phyloP scores from a whole-genome alignment of 768 basidiomycete genomes.

The Cubamyces lactineus region DNA sequence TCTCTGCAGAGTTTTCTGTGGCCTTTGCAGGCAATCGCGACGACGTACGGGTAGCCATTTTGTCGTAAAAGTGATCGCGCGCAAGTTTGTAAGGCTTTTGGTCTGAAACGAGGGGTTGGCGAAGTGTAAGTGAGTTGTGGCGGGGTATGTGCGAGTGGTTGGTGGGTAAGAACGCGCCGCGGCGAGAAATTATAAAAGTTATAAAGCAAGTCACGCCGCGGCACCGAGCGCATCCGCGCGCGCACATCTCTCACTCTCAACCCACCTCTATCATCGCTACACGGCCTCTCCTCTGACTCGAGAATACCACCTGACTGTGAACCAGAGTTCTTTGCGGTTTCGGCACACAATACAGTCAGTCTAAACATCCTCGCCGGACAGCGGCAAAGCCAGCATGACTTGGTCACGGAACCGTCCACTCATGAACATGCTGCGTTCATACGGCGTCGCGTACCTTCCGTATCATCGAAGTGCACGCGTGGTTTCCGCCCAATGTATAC shows the following conservation, averaged over 20 bases:
- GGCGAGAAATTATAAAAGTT: conserved; percentile 2
- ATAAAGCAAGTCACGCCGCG: conserved; percentile 12
- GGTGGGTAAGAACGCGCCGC: conserved; percentile 2
- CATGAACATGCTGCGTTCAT: conserved; percentile 1
- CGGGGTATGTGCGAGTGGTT: conserved; percentile 7
- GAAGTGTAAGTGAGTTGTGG: background rate
- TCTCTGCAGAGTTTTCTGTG: background rate
- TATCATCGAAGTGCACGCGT: background rate
- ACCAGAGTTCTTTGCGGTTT: background rate
- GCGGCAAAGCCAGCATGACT: conserved; percentile 5
- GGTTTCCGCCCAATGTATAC: background rate
- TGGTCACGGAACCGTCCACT: conserved; percentile 15
- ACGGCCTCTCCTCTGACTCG: conserved; percentile 12
- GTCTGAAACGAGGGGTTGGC: background rate
- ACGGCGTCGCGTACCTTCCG: background rate
- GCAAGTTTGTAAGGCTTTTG: background rate
- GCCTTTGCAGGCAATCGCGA: conserved; percentile 30
- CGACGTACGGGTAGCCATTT: conserved; percentile 66
- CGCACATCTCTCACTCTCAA: background rate
- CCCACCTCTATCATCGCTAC: background rate
- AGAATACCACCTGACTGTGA: background rate
- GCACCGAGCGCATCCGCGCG: conserved; percentile 20
- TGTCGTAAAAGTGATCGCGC: conserved; percentile 20
- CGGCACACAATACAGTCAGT: background rate
- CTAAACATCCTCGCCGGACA: background rate